phyloP scores from a whole-genome alignment of 306 rosid genomes.

The Quercus engelmannii region DNA sequence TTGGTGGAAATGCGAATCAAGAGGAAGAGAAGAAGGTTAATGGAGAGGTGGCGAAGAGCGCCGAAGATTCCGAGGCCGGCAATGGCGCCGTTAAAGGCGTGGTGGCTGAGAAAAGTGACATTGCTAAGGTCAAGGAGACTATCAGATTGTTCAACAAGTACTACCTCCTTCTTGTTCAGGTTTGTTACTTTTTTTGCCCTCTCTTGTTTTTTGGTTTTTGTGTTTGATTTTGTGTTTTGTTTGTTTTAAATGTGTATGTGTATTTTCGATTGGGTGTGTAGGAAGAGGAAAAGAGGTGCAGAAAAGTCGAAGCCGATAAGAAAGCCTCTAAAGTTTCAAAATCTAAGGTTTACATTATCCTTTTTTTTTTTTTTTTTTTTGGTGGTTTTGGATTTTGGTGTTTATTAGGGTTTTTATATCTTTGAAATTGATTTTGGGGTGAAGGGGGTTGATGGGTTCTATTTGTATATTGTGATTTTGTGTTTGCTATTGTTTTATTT shows the following conservation, averaged over 20 bases:
- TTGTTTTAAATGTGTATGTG: not conserved
- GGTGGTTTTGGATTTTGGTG: not conserved
- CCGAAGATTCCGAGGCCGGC: not conserved
- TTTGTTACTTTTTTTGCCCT: slow-evolving; percentile 10
- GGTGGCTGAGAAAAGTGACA: slow-evolving; percentile 48
- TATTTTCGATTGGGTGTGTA: slow-evolving; percentile 8
- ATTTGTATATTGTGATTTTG: too few relatives aligned
- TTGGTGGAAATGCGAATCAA: not conserved
- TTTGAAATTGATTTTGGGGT: not conserved
- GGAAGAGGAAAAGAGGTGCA: slow-evolving; percentile 74
- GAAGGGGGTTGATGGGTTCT: not conserved
- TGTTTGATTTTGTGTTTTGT: not conserved
- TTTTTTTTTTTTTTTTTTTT: too few relatives aligned
- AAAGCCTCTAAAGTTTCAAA: slow-evolving; percentile 32
- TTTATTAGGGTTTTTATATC: not conserved
- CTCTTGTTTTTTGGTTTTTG: not conserved
- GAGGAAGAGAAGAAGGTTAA: not conserved
- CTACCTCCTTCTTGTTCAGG: slow-evolving; percentile 84
- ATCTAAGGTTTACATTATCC: slow-evolving; percentile 25
- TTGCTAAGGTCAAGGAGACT: slow-evolving; percentile 65
- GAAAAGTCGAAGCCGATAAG: slow-evolving; percentile 26
- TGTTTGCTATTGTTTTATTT: too few relatives aligned
- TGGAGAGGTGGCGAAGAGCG: not conserved
- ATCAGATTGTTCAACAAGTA: slow-evolving; percentile 73
- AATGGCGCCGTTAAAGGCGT: not conserved